Evolutionary conservation across 2,329 filamentous ascomycete genomes (phyloP).

Genomic region (Cytospora piceae): DNA sequence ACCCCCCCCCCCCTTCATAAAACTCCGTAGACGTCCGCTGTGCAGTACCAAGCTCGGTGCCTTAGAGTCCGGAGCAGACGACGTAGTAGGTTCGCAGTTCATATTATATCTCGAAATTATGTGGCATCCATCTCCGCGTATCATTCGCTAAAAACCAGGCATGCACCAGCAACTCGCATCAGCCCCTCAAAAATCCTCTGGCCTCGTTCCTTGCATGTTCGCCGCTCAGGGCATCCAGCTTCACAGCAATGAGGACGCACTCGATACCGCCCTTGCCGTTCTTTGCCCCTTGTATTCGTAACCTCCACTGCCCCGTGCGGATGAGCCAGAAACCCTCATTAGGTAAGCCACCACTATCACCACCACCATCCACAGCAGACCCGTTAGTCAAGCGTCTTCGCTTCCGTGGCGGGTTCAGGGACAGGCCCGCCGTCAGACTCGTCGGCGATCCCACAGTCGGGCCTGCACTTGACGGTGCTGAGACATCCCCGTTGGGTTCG

Average conservation of each 20-base stretch:
- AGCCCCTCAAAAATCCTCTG: slow-evolving; percentile 61
- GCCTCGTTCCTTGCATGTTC: slow-evolving; percentile 68
- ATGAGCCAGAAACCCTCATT: slow-evolving; percentile 61
- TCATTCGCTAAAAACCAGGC: background rate
- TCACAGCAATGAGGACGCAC: slow-evolving; percentile 75
- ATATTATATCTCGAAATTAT: background rate
- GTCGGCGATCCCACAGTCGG: slow-evolving; percentile 39
- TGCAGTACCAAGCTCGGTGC: background rate
- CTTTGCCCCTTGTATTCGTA: slow-evolving; percentile 62
- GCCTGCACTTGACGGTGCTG: slow-evolving; percentile 41
- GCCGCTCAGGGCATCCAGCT: slow-evolving; percentile 71
- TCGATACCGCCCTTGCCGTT: slow-evolving; percentile 62
- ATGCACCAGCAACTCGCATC: background rate
- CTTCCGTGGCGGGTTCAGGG: slow-evolving; percentile 46
- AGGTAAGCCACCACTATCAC: slow-evolving; percentile 23
- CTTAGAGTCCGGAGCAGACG: background rate
- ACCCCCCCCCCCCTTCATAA: no score
- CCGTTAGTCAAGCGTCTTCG: slow-evolving; percentile 47
- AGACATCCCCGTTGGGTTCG: slow-evolving; percentile 24
- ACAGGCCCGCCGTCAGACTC: slow-evolving; percentile 34
- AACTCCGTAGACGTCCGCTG: no score
- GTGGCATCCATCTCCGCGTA: background rate
- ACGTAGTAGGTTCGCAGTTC: background rate
- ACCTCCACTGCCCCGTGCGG: slow-evolving; percentile 70
- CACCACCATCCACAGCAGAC: slow-evolving; percentile 12